Base-by-base conservation (phyloP, 805 yeast species). In the Candida hungchunana region DNA sequence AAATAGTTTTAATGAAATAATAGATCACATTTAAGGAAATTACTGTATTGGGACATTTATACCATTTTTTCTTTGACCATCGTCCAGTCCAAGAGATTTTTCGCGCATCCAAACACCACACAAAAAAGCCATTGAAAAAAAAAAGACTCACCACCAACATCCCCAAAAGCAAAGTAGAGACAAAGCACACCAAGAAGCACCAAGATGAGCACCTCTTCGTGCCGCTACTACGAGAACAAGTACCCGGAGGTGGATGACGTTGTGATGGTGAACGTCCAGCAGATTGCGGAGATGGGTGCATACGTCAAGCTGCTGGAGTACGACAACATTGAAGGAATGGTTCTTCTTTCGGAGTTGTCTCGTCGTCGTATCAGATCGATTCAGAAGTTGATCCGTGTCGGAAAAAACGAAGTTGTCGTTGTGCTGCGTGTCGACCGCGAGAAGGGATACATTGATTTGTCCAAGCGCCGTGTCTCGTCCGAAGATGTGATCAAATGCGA, bases 281-380 rank as follows among this genome's bases (percentile, higher is more conserved):
- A 85, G 62, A 93, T 93, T 53, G 98, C 97, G 50, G 98, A 93
- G 64, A 93, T 93, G 98, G 98, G 98, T 42, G 98, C 98, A 11
- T 93, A 93, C 63, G 95, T 93, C 47, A 90, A 88, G 64, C 73
- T 93, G 48, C 74, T 93, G 47, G 98, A 93, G 66, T 93, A 93
- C 60, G 97, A 93, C 67, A 93, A 90, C 62, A 90, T 93, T 58
- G 98, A 93, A 67, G 98, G 98, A 57, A 93, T 93, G 98, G 95
- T 93, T 40, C 71, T 93, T 48, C 75, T 93, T 55, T 83, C 95
- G 27, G 98, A 93, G 68, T 75, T 93, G 52, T 89, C 97, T 24
- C 85, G 98, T 77, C 87, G 98, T 74, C 94, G 98, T 71, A 93
- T 93, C 56, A 79, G 98, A 64, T 87, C 97, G 36, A 93, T 93